phyloP scores from a whole-genome alignment of 768 basidiomycete genomes.

The Rickenella mellea region DNA sequence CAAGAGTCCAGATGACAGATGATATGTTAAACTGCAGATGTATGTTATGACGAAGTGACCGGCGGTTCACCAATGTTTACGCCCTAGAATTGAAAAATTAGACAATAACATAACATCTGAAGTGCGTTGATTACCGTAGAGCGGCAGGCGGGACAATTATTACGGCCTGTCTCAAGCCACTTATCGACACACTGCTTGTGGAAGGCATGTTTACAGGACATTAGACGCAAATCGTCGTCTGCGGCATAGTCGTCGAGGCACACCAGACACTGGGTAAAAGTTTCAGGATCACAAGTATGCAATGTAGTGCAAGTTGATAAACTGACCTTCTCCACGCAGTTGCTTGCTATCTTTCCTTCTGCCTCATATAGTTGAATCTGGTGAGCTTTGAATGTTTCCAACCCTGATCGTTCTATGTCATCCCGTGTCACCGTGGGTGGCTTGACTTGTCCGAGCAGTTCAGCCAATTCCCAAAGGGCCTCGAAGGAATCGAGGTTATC shows the following conservation, averaged over 20 bases:
- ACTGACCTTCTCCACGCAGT: conserved; percentile 72
- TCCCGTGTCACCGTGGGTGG: conserved; percentile 75
- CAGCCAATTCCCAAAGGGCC: conserved; percentile 75
- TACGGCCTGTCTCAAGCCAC: conserved; percentile 78
- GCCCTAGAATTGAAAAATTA: not conserved
- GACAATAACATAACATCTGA: not conserved
- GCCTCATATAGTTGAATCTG: conserved; percentile 47
- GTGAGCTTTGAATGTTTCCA: conserved; percentile 60
- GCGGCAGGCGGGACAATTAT: conserved; percentile 90
- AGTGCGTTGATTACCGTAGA: conserved; percentile 43
- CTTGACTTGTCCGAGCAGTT: conserved; percentile 73
- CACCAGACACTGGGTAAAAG: conserved; percentile 53
- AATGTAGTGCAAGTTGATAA: not conserved
- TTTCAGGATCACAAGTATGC: too few species aligned
- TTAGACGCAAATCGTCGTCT: conserved; percentile 71
- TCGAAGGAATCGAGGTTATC: conserved; percentile 73
- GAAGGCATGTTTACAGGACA: conserved; percentile 84
- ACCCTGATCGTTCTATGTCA: conserved; percentile 77
- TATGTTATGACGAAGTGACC: too few species aligned
- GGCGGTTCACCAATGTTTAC: not conserved
- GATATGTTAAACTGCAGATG: too few species aligned
- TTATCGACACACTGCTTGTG: conserved; percentile 82
- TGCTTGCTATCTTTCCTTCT: conserved; percentile 58
- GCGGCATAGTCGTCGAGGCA: conserved; percentile 80
- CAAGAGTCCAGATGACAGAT: too few species aligned